Evolutionary conservation across 2,329 filamentous ascomycete species (phyloP), one percentile per base, ranked within the genome.

Genomic region (Aureobasidium uvarum): DNA sequence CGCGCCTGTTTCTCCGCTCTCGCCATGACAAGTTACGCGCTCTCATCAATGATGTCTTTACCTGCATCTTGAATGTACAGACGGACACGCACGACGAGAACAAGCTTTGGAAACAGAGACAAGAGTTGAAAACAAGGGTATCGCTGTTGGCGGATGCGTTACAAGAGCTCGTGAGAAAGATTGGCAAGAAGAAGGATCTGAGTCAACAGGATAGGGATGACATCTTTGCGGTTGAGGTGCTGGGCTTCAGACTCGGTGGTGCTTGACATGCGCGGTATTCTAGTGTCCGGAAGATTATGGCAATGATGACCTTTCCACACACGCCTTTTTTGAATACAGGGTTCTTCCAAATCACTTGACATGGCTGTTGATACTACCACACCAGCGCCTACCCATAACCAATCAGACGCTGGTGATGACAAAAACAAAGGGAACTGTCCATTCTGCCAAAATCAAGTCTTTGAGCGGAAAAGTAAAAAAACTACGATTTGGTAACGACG

Each of bases 1-100:
- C 63, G 10, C 67, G 73, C n/a, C 68, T 77, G 2, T 74, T 75
- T 46, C 46, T 77, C 14, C 69, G 71, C 39, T 66, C 68, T 23
- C 72, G 72, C 54, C 74, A 76, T 33, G 65, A 69, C 20, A 71
- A 68, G 31, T 20, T 74, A 5, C 67, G 68, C 7, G 20, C 25
- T 11, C 68, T 66, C 1, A 23, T 77, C n/a, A 71, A 74, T 48
- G 62, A 68, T 1, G 68, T 73, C 1, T 70, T 75, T 13, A 62
- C 66, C 1, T 38, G 66, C 11, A 66, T 76, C 11, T 67, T 77
- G 23, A 16, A 5, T 11, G 62, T 52, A 3, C 36, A 23, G 0
- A 1, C 10, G 0, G 38, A 18, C 18, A 7, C 3, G 1, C 1
- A 7, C 11, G 18, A 33, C 13, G 25, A 52, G 20, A 4, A 10